Base-by-base conservation (phyloP, 1,284 basidiomycete genomes). In the Fistulina hepatica region DNA sequence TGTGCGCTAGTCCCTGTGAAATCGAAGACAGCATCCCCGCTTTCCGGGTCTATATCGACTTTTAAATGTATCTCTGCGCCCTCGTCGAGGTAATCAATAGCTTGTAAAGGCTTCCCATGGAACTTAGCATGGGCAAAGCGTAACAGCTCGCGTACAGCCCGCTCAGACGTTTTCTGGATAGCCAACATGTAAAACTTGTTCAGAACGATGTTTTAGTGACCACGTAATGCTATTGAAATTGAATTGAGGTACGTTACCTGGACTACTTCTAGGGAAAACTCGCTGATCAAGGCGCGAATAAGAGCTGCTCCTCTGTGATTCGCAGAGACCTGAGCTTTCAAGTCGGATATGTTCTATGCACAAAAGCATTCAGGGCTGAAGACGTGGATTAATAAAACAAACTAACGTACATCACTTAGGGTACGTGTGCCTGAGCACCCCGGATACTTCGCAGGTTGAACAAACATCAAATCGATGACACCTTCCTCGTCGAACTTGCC, bases 121-220 rank as follows among this genome's bases (percentile, higher is more conserved):
- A 69, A 65, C 21, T 73, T 70, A 51, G 74, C 70, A 12, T 70
- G 82, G n/a, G 92, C 88, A 39, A 81, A 70, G 25, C 72, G 70
- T 23, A 97, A 69, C 33, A 97, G 71, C 44, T 79, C 81, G 33
- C 93, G 73, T 2, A 97, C 92, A 3, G 86, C 88, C 41, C 65
- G 68, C 55, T 97, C 94, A 30, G 94, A 94, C 51, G 97, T 97
- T 40, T 72, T 61, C 31, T 90, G 81, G 55, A 97, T 94, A 52
- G 88, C 79, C 45, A 73, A 71, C 91, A 94, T 94, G 63, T 95
- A 94, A 50, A 81, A 75, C 53, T 97, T 91, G 2, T 97, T 93
- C 1, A 79, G 90, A 37, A 76, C 63, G 24, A 97, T 67, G 3
- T 82, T 76, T 54, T 94, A 95, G 49, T 97, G n/a, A n/a, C n/a